Conservation (phyloP, 768 basidiomycete genomes). For the Floccularia luteovirens region DNA sequence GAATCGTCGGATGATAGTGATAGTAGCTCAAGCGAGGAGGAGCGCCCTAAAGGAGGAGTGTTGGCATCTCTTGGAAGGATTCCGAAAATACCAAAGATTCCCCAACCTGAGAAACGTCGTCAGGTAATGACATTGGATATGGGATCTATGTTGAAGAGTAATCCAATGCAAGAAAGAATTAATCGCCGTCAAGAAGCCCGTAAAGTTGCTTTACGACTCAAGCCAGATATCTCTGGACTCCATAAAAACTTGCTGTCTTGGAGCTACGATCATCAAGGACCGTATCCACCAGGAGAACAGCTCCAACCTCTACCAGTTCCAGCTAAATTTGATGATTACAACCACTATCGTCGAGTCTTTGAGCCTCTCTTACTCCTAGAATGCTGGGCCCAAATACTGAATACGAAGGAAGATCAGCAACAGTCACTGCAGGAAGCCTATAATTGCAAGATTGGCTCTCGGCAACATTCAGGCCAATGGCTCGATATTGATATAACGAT, state of each 20-base stretch:
- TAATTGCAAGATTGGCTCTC: conserved; percentile 57
- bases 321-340: conserved; percentile 52
- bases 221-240: conserved; percentile 75
- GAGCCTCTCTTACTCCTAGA: conserved; percentile 84
- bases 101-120: conserved; percentile 49
- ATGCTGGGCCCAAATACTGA: conserved; percentile 81
- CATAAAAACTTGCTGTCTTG: conserved; percentile 79
- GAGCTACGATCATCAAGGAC: conserved; percentile 67
- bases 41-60: conserved; percentile 32
- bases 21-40: conserved; percentile 41
- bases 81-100: conserved; percentile 53
- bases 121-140: conserved; percentile 59
- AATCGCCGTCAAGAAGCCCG: conserved; percentile 55
- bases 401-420: conserved; percentile 63
- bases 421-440: too few relatives aligned
- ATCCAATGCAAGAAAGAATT: conserved; percentile 40
- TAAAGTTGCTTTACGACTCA: conserved; percentile 59
- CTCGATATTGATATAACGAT: conserved; percentile 71
- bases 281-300: conserved; percentile 50
- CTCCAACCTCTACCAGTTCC: conserved; percentile 42
- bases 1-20: conserved; percentile 30
- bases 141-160: conserved; percentile 33
- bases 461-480: conserved; percentile 75
- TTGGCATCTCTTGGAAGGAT: conserved; percentile 50
- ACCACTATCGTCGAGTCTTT: conserved; percentile 68